Evolutionary conservation across 257 asterid species (phyloP).

Genomic region (Plectranthus barbatus): DNA sequence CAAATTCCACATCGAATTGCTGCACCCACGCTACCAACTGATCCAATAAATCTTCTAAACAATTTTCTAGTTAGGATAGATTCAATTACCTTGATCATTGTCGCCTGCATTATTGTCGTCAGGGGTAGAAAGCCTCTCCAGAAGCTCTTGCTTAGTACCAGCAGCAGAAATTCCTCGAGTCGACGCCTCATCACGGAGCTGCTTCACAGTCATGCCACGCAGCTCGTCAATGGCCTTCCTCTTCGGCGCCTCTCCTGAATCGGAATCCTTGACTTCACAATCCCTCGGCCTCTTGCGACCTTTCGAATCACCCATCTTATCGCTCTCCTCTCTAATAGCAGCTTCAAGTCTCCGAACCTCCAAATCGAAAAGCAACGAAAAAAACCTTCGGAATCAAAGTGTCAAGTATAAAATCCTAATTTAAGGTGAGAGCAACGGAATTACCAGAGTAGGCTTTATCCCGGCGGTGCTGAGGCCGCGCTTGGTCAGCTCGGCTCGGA

Average conservation of each 20-base stretch:
- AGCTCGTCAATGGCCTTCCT: conserved; percentile 43
- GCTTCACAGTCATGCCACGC: conserved; percentile 48
- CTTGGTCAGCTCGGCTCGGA: conserved; percentile 50
- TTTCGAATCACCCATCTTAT: conserved; percentile 21
- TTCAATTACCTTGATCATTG: conserved; percentile 31
- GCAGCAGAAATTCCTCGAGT: conserved; percentile 39
- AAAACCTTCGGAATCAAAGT: neutral
- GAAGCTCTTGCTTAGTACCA: conserved; percentile 69
- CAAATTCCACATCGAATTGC: neutral
- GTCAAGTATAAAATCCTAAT: no score
- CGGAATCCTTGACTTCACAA: conserved; percentile 26
- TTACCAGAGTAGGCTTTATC: conserved; percentile 54
- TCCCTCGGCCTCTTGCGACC: conserved; percentile 50
- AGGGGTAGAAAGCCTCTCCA: conserved; percentile 49
- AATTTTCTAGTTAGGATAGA: neutral
- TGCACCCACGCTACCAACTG: neutral
- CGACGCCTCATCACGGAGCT: conserved; percentile 61
- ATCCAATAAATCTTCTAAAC: neutral
- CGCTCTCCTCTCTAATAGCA: conserved; percentile 38
- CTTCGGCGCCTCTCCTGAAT: conserved; percentile 29
- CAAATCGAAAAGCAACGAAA: neutral
- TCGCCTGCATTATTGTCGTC: conserved; percentile 13
- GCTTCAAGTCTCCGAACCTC: conserved; percentile 69
- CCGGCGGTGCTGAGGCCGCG: conserved; percentile 80
- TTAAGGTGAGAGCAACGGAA: neutral